These are phyloP conservation scores for Amniculicola lignicola DNA, from an alignment of 495 filamentous ascomycete species.

Conservation along the genomic window DNA sequence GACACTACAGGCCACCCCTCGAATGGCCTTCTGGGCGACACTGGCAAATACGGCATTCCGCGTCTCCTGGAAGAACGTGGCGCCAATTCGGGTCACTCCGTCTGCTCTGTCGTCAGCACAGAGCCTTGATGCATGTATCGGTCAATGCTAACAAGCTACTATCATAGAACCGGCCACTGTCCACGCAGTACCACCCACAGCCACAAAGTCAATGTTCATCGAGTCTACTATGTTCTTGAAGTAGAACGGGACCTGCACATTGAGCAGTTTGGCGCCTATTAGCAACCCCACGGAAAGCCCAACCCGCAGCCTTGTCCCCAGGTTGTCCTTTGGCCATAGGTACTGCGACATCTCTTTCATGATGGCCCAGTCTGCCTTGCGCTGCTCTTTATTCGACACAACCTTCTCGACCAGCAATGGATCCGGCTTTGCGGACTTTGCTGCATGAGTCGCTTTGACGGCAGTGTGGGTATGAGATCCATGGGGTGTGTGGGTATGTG, in stretches of 20 bases:
- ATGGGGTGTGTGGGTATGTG: constrained; percentile 2
- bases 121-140: neutral
- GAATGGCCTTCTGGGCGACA: constrained; percentile 94
- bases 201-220: constrained; percentile 91
- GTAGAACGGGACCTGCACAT: constrained; percentile 97
- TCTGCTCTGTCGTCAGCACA: constrained; percentile 48
- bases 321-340: constrained; percentile 89
- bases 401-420: constrained; percentile 54
- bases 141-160: constrained; percentile 61
- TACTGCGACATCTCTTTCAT: constrained; percentile 97
- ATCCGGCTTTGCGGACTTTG: constrained; percentile 39
- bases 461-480: constrained; percentile 23
- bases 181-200: constrained; percentile 77
- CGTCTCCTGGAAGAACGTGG: constrained; percentile 83
- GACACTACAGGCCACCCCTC: constrained; percentile 83
- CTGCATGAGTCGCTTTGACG: constrained; percentile 35
- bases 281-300: constrained; percentile 74
- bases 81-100: constrained; percentile 79
- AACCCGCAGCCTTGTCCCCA: constrained; percentile 80
- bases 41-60: constrained; percentile 95
- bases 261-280: constrained; percentile 86
- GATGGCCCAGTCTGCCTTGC: constrained; percentile 96
- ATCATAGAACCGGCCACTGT: constrained; percentile 91
- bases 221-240: constrained; percentile 96
- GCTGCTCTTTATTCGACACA: constrained; percentile 72